Conservation (phyloP, 371 early-diverging fungal species). For the Rozella allomycis region DNA sequence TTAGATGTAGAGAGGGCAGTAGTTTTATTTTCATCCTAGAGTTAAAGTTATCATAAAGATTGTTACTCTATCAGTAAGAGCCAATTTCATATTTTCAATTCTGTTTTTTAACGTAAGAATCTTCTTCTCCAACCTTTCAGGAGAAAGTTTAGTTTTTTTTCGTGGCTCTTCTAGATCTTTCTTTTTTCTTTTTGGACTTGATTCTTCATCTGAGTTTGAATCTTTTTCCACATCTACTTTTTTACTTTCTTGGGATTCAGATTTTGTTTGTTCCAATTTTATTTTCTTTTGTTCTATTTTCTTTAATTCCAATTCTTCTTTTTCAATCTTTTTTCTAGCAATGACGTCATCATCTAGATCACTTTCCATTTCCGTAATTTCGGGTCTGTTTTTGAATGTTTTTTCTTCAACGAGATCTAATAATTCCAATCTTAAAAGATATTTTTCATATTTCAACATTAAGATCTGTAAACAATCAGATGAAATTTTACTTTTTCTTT, state of each 20-base stretch:
- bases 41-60: no score
- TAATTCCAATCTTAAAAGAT: no score
- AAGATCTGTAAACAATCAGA: no score
- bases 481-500: conserved; percentile 52
- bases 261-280: neutral
- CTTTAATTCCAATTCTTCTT: neutral
- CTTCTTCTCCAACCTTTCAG: no score
- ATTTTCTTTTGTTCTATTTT: neutral
- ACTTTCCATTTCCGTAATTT: neutral
- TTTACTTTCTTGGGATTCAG: neutral
- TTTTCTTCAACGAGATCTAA: neutral
- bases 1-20: conserved; percentile 93
- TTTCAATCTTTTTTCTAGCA: neutral
- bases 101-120: no score
- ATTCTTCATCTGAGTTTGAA: no score
- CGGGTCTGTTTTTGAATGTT: neutral
- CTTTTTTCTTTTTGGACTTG: no score
- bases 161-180: no score
- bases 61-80: no score
- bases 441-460: no score
- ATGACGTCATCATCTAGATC: neutral
- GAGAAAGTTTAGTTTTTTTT: no score
- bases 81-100: no score
- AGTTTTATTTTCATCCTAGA: conserved; percentile 87
- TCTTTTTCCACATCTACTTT: neutral